phyloP scores from a whole-genome alignment of 2,329 filamentous ascomycete genomes.

The Alternaria atra region DNA sequence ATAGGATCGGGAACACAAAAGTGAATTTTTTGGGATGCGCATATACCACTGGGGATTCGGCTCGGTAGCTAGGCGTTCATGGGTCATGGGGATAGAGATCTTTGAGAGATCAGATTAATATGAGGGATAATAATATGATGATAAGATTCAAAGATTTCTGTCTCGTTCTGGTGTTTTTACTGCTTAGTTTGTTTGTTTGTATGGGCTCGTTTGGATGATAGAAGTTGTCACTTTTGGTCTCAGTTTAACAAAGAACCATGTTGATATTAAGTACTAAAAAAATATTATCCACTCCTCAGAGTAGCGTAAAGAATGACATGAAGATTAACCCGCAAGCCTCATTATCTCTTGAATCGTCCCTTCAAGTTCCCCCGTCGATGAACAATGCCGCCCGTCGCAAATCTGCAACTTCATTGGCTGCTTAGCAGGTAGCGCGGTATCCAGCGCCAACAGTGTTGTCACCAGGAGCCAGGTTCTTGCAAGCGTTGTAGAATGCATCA shows the following conservation, averaged over 20 bases:
- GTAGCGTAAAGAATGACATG: not conserved
- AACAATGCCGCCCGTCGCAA: not conserved
- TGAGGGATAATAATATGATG: not conserved
- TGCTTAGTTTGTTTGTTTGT: not conserved
- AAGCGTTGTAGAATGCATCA: not conserved
- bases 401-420: not conserved
- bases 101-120: not conserved
- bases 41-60: conserved; percentile 16
- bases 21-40: conserved; percentile 12
- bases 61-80: not conserved
- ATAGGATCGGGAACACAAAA: conserved; percentile 2
- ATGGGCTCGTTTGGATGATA: too few relatives aligned
- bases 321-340: not conserved
- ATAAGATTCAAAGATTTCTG: not conserved
- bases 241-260: too few relatives aligned
- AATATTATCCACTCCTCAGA: not conserved
- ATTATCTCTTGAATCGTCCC: not conserved
- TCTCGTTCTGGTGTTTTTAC: not conserved
- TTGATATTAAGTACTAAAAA: not conserved
- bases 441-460: not conserved
- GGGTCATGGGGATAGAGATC: not conserved
- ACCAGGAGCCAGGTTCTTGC: not conserved
- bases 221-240: too few relatives aligned
- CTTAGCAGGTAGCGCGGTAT: too few relatives aligned
- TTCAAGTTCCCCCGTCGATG: not conserved